Conservation (phyloP, 176 grass and related monocot genomes). For the Bonia amplexicaulis region DNA sequence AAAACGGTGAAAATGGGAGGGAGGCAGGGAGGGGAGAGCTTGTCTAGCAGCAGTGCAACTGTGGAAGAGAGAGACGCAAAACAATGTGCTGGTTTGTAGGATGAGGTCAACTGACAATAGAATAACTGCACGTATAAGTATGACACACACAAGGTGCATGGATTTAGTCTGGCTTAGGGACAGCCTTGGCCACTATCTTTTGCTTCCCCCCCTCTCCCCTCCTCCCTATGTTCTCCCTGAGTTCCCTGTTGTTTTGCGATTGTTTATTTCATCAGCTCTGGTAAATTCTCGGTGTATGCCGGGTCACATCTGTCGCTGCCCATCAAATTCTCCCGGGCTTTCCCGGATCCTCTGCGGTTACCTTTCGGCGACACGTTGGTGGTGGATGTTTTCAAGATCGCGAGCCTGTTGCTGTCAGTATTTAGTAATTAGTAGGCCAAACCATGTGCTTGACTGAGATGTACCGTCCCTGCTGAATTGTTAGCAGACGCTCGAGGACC, state of each 20-base stretch:
- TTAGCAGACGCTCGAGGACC: not conserved
- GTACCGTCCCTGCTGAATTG: not conserved
- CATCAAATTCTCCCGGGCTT: conserved; percentile 22
- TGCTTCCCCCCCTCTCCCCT: not conserved
- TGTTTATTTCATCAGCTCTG: conserved; percentile 8
- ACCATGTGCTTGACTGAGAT: not conserved
- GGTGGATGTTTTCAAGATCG: not conserved
- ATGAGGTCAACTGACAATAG: conserved; percentile 37
- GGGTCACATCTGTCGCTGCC: conserved; percentile 29
- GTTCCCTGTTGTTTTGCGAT: not conserved
- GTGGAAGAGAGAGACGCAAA: not conserved
- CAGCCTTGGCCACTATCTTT: conserved; percentile 16
- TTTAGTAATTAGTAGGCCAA: not conserved
- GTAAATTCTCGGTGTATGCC: conserved; percentile 16
- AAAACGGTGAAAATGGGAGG: conserved; percentile 1
- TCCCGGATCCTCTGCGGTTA: conserved; percentile 33
- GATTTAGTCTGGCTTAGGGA: not conserved
- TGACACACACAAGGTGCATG: not conserved
- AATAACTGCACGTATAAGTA: conserved; percentile 16
- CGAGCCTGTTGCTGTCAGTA: not conserved
- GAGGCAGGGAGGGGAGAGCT: not conserved
- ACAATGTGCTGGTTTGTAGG: not conserved
- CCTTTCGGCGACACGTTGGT: not conserved
- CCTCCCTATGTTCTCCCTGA: not conserved
- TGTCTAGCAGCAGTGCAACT: not conserved